Evolutionary conservation across 2,329 filamentous ascomycete genomes (phyloP).

Genomic region (Fusarium irregulare): DNA sequence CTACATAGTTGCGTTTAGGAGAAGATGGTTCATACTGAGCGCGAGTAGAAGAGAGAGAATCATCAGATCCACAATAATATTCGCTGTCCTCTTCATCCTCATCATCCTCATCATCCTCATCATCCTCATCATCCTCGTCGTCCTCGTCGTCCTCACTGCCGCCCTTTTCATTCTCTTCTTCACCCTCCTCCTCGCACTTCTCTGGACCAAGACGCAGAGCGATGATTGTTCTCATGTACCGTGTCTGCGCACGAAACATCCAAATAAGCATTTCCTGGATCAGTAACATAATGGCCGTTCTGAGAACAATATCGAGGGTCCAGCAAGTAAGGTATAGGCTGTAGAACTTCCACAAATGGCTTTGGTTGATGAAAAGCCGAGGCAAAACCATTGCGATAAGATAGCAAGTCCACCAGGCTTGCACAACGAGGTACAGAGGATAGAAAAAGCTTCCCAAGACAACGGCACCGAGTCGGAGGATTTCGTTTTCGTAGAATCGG

Average conservation of each 20-base stretch:
- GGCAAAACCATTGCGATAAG: background rate
- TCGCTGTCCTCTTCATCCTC: background rate
- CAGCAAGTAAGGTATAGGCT: background rate
- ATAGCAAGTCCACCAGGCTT: background rate
- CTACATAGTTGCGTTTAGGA: background rate
- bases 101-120: too few species aligned
- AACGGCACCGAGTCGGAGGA: background rate
- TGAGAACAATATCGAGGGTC: background rate
- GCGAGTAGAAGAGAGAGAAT: background rate
- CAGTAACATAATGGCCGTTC: background rate
- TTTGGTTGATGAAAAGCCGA: background rate
- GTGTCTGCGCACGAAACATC: background rate
- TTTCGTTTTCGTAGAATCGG: background rate
- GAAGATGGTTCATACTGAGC: background rate
- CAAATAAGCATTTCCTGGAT: background rate
- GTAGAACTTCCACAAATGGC: background rate
- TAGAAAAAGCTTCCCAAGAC: background rate
- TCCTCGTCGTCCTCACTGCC: background rate
- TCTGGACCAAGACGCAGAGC: background rate
- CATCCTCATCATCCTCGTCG: background rate
- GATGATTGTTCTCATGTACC: background rate
- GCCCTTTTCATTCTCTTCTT: background rate
- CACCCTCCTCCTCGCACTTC: background rate
- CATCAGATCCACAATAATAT: background rate
- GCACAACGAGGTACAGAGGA: background rate